Evolutionary conservation across 306 rosid species (phyloP).

Genomic region (Pachyrhizus erosus): DNA sequence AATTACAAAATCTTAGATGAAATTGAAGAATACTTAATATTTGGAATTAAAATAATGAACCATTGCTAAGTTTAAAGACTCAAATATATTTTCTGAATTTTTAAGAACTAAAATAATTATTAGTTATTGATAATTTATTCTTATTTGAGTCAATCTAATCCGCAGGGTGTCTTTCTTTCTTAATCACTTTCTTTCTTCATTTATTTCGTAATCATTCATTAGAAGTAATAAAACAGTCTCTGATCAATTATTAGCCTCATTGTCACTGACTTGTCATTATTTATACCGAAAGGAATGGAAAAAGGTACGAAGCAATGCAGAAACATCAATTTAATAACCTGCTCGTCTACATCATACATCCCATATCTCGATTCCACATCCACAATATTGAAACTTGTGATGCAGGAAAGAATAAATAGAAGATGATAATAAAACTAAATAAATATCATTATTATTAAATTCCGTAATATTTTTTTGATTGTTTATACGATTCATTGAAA

Average conservation of each 20-base stretch:
- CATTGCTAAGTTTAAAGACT: not conserved
- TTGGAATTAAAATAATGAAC: not conserved
- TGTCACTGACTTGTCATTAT: not conserved
- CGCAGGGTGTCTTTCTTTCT: not conserved
- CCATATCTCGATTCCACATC: not conserved
- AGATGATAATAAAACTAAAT: not conserved
- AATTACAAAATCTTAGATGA: not conserved
- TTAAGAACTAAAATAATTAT: no score
- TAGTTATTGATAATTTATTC: not conserved
- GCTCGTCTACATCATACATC: conserved; percentile 6
- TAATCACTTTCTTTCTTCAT: not conserved
- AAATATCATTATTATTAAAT: not conserved
- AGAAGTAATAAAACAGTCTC: not conserved
- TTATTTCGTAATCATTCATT: not conserved
- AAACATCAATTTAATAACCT: not conserved
- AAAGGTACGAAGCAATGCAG: not conserved
- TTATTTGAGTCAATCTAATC: not conserved
- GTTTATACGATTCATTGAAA: conserved; percentile 16
- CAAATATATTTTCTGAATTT: no score
- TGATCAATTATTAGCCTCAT: not conserved
- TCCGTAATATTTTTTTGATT: no score
- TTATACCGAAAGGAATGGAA: not conserved
- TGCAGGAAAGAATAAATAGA: not conserved
- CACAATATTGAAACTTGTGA: not conserved
- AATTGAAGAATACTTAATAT: not conserved